phyloP scores from a whole-genome alignment of 1,284 basidiomycete species.

The Melanopsichium pennsylvanicum region DNA sequence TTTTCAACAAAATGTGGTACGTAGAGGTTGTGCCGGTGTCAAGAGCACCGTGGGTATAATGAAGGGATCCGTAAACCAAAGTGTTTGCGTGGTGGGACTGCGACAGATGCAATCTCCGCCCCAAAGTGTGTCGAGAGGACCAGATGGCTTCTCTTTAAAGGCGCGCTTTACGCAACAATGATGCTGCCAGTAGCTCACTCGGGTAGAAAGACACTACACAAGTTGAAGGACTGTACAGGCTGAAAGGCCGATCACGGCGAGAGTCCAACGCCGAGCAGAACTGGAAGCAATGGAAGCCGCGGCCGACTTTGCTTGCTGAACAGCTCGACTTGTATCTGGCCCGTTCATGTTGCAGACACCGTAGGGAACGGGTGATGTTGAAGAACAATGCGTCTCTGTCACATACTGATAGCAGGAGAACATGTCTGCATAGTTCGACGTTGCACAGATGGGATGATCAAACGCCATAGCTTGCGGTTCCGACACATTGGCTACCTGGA shows the following conservation, averaged over 20 bases:
- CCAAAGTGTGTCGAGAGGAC: no score
- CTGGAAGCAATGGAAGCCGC: background rate
- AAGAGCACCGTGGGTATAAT: constrained; percentile 22
- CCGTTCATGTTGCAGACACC: constrained; percentile 44
- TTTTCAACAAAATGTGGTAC: background rate
- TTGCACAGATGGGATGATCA: constrained; percentile 42
- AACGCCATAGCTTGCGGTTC: constrained; percentile 30
- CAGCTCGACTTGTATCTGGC: constrained; percentile 32
- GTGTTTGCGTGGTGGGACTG: background rate
- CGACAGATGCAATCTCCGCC: no score
- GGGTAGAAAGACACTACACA: no score
- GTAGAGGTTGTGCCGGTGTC: background rate
- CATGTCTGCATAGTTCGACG: constrained; percentile 51
- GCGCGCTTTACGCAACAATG: no score
- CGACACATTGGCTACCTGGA: constrained; percentile 24
- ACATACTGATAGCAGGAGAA: constrained; percentile 51
- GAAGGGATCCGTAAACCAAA: constrained; percentile 3
- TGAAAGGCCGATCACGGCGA: constrained; percentile 6
- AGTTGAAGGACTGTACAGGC: constrained; percentile 32
- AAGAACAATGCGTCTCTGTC: constrained; percentile 41
- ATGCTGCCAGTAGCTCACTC: no score
- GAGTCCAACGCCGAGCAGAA: constrained; percentile 15
- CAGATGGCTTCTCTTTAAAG: no score
- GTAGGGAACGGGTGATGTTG: constrained; percentile 39
- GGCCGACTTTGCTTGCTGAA: constrained; percentile 9